phyloP scores from a whole-genome alignment of 345 rosid species.

The Draba incana region DNA sequence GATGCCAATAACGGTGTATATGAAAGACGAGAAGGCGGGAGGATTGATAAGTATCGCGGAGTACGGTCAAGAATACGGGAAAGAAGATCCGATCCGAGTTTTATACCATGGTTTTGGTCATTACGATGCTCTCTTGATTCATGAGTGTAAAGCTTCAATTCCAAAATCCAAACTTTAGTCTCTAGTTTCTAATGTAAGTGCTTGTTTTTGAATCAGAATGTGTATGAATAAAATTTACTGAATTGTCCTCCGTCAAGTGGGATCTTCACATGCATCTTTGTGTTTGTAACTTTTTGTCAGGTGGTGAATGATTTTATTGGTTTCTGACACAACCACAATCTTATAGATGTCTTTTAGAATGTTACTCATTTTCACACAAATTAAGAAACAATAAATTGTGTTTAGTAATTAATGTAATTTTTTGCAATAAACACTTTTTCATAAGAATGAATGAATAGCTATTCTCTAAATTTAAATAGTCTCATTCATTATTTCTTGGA shows the following conservation, averaged over 20 bases:
- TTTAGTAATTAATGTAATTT: too few relatives aligned
- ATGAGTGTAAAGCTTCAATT: constrained; percentile 10
- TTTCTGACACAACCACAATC: constrained; percentile 26
- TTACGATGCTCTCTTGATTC: constrained; percentile 74
- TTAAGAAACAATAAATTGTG: too few relatives aligned
- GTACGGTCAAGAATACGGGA: constrained; percentile 89
- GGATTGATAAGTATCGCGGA: constrained; percentile 85
- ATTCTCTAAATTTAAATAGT: too few relatives aligned
- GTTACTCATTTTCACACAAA: too few relatives aligned
- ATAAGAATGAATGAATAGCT: too few relatives aligned
- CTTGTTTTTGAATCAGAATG: constrained; percentile 2
- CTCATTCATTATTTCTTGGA: too few relatives aligned
- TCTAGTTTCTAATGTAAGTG: too few relatives aligned
- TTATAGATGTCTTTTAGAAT: constrained; percentile 8
- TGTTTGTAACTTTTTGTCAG: constrained; percentile 28
- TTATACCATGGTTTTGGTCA: constrained; percentile 92
- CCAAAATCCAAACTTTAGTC: constrained; percentile 37
- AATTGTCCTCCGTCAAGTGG: constrained; percentile 25
- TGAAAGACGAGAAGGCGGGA: constrained; percentile 68
- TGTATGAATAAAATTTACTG: not conserved
- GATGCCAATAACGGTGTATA: constrained; percentile 90
- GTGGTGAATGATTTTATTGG: constrained; percentile 29
- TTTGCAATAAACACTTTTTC: too few relatives aligned
- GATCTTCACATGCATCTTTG: constrained; percentile 34
- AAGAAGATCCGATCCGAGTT: constrained; percentile 73